A percentile compares a stretch with the other conserved stretches of the same genome.
phyloP scores from a whole-genome alignment of 2,329 filamentous ascomycete genomes.

The Diaporthe sp. region DNA sequence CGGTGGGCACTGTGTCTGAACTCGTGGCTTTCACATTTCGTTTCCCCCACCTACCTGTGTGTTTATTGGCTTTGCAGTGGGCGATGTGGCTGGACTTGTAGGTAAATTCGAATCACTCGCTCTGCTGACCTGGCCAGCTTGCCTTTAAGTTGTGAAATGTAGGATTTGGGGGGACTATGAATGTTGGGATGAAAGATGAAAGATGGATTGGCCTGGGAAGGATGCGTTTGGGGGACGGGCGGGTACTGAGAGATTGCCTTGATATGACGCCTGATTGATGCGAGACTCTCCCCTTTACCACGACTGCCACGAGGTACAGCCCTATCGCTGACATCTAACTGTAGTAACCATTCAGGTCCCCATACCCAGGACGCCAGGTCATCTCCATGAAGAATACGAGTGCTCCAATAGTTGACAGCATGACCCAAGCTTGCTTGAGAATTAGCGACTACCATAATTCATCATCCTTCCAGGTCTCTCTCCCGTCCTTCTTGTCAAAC shows the following conservation, averaged over 20 bases:
- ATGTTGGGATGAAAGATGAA: conserved; percentile 5
- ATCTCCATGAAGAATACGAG: too few species aligned
- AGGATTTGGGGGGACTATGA: not conserved
- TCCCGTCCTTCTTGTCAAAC: not conserved
- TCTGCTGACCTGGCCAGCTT: not conserved
- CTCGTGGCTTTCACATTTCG: not conserved
- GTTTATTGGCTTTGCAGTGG: conserved; percentile 15
- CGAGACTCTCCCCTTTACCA: not conserved
- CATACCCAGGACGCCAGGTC: not conserved
- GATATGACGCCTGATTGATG: not conserved
- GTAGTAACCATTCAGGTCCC: not conserved
- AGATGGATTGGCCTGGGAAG: not conserved
- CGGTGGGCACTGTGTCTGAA: conserved; percentile 23
- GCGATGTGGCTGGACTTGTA: conserved; percentile 11
- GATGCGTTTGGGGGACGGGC: not conserved
- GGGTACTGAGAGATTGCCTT: not conserved
- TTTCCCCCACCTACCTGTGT: not conserved
- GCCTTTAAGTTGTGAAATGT: not conserved
- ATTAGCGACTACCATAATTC: not conserved
- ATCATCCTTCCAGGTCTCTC: not conserved
- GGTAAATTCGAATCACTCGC: conserved; percentile 8
- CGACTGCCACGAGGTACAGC: not conserved
- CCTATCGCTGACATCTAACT: too few species aligned
- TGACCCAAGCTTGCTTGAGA: not conserved
- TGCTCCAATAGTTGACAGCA: not conserved